phyloP scores from a whole-genome alignment of 768 basidiomycete species.

The Pleurotus ostreatus region DNA sequence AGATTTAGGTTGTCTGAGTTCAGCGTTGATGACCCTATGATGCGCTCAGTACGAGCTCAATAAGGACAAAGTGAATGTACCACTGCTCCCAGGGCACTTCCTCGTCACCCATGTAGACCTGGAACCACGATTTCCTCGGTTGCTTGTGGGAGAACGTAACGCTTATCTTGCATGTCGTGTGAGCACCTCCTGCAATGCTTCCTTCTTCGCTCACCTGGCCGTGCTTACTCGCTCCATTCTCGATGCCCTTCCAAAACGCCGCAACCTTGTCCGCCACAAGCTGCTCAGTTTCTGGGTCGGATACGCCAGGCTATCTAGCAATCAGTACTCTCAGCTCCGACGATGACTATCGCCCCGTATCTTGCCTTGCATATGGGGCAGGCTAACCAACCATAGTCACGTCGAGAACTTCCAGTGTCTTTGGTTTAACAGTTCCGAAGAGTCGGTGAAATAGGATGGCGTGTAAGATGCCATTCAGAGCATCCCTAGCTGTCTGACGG shows the following conservation, averaged over 20 bases:
- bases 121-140: conserved; percentile 77
- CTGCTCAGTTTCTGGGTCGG: conserved; percentile 66
- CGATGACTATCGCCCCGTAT: too few relatives aligned
- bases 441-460: conserved; percentile 80
- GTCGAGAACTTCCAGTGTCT: conserved; percentile 75
- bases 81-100: conserved; percentile 88
- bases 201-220: conserved; percentile 52
- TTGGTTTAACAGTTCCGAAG: conserved; percentile 76
- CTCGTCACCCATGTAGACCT: conserved; percentile 67
- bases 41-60: neutral
- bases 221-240: conserved; percentile 55
- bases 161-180: conserved; percentile 42
- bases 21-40: conserved; percentile 73
- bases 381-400: conserved; percentile 74
- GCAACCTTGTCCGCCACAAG: conserved; percentile 77
- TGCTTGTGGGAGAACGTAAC: conserved; percentile 77
- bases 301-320: conserved; percentile 57
- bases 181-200: neutral
- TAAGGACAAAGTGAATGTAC: conserved; percentile 29
- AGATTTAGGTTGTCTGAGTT: conserved; percentile 66
- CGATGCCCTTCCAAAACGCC: conserved; percentile 73
- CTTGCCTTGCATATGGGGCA: too few relatives aligned
- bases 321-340: too few relatives aligned
- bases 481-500: conserved; percentile 68
- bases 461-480: conserved; percentile 73